Percentiles rank a stretch among this genome's conserved stretches.
Conservation (phyloP, 805 yeast species). For the Pichia rugopelliculosa region DNA sequence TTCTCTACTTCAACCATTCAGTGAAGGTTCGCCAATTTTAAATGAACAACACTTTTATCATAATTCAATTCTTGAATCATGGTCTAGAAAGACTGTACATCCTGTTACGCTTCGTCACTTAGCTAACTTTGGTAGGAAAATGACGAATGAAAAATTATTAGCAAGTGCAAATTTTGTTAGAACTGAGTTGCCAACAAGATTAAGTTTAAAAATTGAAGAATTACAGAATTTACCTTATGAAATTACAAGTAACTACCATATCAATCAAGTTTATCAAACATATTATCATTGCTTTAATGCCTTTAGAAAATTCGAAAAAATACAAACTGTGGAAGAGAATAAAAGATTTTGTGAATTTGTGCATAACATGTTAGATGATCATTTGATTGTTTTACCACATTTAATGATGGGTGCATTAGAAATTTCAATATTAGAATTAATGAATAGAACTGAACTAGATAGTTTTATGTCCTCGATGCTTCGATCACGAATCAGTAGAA, state of each 20-base stretch:
- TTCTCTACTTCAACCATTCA: slow-evolving; percentile 6
- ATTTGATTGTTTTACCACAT: slow-evolving; percentile 76
- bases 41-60: slow-evolving; percentile 79
- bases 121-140: slow-evolving; percentile 78
- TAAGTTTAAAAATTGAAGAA: slow-evolving; percentile 73
- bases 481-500: slow-evolving; percentile 79
- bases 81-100: slow-evolving; percentile 63
- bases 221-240: slow-evolving; percentile 76
- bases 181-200: slow-evolving; percentile 73
- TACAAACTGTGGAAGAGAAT: slow-evolving; percentile 68
- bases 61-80: slow-evolving; percentile 56
- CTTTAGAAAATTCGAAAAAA: slow-evolving; percentile 64
- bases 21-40: slow-evolving; percentile 9
- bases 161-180: slow-evolving; percentile 85
- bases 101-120: slow-evolving; percentile 87
- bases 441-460: slow-evolving; percentile 62
- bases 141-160: slow-evolving; percentile 70
- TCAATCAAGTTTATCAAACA: slow-evolving; percentile 78
- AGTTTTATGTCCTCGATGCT: slow-evolving; percentile 67
- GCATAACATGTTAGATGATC: slow-evolving; percentile 63
- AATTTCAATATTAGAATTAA: slow-evolving; percentile 49
- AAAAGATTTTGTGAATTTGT: slow-evolving; percentile 61
- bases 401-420: slow-evolving; percentile 91
- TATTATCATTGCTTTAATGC: slow-evolving; percentile 84
- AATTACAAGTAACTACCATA: slow-evolving; percentile 76